Evolutionary conservation across 2,329 filamentous ascomycete genomes (phyloP), one percentile per base, ranked within the genome.

Genomic region (Colletotrichum costaricense): DNA sequence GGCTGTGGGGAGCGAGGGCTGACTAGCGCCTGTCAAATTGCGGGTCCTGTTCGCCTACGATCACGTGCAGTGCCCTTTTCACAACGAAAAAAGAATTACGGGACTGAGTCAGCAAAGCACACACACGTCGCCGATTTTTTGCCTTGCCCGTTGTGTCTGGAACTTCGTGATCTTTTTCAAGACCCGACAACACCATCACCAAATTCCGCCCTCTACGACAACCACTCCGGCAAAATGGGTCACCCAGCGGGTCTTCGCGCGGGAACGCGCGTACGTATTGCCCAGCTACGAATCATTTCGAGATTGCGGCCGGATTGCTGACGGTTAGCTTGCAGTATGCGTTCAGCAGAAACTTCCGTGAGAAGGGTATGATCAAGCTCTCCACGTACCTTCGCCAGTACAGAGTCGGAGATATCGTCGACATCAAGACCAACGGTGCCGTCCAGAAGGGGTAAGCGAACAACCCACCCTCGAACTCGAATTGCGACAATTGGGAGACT

Each of bases 321-420:
- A 80, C 79, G 69, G 77, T 78, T 76, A 63, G 12, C 74, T 79
- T 77, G 67, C 81, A 93, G 90, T 95, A 95, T 93, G 93, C 95
- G 88, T 99, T 98, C 92, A 94, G 93, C 85, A 92, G 96, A 83
- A 90, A 93, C 85, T 98, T 97, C 91, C 95, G 97, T 88, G 89
- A 98, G 90, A 95, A 95, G 91, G 97, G 97, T 86, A 92, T 93
- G 90, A 98, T 99, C 89, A 88, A 90, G 82, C 90, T 98, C 84
- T 95, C 93, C 81, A 98, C 96, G 84, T 99, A 98, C 91, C 90
- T 99, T 83, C 93, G 92, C 86, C 91, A 94, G 85, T 98, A 97
- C 93, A 95, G 93, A 92, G 97, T 99, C 84, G 97, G 97, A 86
- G 97, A 99, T 84, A 98, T 98, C 81, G 97, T 99, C 84, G 97